Evolutionary conservation across 2,329 filamentous ascomycete genomes (phyloP).

Genomic region (Aspergillus quadrilineatus): DNA sequence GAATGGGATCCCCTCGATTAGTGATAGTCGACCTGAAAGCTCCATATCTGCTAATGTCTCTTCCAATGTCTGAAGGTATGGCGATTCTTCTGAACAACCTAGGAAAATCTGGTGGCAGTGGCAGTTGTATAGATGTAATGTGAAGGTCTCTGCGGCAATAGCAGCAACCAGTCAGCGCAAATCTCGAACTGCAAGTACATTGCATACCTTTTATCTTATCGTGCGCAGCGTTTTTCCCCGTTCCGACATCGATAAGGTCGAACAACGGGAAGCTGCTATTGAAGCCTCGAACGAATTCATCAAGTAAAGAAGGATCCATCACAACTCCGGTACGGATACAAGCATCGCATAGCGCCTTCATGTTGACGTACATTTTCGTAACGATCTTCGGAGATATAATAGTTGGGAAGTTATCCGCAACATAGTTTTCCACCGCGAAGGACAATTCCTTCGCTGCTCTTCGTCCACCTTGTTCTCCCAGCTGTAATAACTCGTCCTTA

Average conservation of each 20-base stretch:
- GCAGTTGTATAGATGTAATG: constrained; percentile 55
- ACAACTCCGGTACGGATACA: constrained; percentile 49
- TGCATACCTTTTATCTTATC: constrained; percentile 50
- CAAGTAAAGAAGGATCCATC: constrained; percentile 42
- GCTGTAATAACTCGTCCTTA: constrained; percentile 49
- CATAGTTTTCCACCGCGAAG: constrained; percentile 44
- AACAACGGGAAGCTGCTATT: constrained; percentile 53
- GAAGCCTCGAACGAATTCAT: constrained; percentile 58
- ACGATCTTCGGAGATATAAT: constrained; percentile 51
- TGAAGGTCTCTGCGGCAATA: constrained; percentile 50
- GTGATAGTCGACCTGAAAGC: constrained; percentile 50
- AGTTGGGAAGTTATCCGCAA: constrained; percentile 41
- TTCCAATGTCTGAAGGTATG: constrained; percentile 55
- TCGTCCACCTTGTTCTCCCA: constrained; percentile 54
- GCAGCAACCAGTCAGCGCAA: constrained; percentile 24
- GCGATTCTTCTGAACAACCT: constrained; percentile 58
- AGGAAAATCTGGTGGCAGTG: constrained; percentile 62
- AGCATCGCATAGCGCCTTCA: constrained; percentile 51
- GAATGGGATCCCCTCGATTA: constrained; percentile 59
- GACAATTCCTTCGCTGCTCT: constrained; percentile 54
- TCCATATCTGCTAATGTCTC: constrained; percentile 48
- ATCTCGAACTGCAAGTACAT: constrained; percentile 14
- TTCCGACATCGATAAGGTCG: constrained; percentile 51
- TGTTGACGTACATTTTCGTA: constrained; percentile 55
- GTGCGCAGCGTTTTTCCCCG: constrained; percentile 45